A percentile compares a stretch with the other conserved stretches of the same genome.
Evolutionary conservation across 352 stramenopile genomes (phyloP).

Genomic region (Phytophthora sp.): DNA sequence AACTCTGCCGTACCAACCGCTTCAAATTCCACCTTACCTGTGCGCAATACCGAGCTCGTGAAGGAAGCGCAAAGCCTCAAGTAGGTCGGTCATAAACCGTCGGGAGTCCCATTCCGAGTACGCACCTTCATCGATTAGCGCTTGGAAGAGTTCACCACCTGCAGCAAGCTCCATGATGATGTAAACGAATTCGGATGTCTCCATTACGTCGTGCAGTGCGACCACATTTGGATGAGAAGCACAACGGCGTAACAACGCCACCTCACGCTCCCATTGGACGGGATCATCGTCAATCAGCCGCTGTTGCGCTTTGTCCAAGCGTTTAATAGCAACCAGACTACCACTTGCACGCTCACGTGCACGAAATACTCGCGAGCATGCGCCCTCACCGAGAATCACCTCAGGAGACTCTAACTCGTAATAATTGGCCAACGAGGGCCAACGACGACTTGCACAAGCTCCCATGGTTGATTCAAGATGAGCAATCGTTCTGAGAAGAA

Average conservation of each 20-base stretch:
- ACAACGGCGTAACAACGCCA: slow-evolving; percentile 54
- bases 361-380: slow-evolving; percentile 58
- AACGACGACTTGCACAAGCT: slow-evolving; percentile 46
- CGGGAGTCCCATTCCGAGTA: slow-evolving; percentile 80
- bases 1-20: too few species aligned
- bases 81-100: slow-evolving; percentile 51
- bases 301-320: slow-evolving; percentile 52
- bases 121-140: slow-evolving; percentile 70
- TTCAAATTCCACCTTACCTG: slow-evolving; percentile 32
- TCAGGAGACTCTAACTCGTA: slow-evolving; percentile 55
- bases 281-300: slow-evolving; percentile 5
- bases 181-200: slow-evolving; percentile 57
- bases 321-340: slow-evolving; percentile 61
- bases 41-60: slow-evolving; percentile 79
- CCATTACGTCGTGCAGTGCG: slow-evolving; percentile 53
- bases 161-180: slow-evolving; percentile 66
- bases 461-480: slow-evolving; percentile 38
- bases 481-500: not conserved
- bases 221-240: slow-evolving; percentile 65
- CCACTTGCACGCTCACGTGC: slow-evolving; percentile 43
- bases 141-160: slow-evolving; percentile 74
- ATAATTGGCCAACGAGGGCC: slow-evolving; percentile 36
- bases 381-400: slow-evolving; percentile 52
- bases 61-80: slow-evolving; percentile 66
- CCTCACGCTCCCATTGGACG: slow-evolving; percentile 57